These are phyloP conservation scores for Parastagonospora avenae DNA, from an alignment of 2,329 filamentous ascomycete species.

Conservation along the genomic window DNA sequence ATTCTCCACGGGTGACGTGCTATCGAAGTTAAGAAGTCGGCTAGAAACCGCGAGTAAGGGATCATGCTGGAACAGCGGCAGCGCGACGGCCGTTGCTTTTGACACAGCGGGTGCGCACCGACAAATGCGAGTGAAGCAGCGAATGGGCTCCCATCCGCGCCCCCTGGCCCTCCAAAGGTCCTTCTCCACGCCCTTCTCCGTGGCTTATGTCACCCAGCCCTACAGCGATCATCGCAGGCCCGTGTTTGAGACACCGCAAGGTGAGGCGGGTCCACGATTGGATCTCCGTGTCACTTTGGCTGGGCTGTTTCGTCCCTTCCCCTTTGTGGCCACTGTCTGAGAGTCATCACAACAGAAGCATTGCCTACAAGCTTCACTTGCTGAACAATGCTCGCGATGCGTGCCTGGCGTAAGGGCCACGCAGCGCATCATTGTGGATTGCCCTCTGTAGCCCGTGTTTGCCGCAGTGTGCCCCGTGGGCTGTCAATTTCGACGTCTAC, in stretches of 20 bases:
- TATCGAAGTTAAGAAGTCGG: conserved; percentile 28
- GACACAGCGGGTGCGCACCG: conserved; percentile 17
- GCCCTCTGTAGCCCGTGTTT: conserved; percentile 35
- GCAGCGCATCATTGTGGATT: conserved; percentile 26
- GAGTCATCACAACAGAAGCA: conserved; percentile 30
- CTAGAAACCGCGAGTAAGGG: conserved; percentile 23
- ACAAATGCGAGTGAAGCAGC: conserved; percentile 31
- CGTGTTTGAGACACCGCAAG: conserved; percentile 38
- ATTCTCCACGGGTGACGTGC: conserved; percentile 19
- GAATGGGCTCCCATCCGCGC: conserved; percentile 17
- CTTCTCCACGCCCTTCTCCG: conserved; percentile 18
- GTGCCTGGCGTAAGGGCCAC: conserved; percentile 34
- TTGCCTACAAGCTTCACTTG: conserved; percentile 39
- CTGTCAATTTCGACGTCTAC: conserved; percentile 22
- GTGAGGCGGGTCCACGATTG: conserved; percentile 39
- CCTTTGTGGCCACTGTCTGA: conserved; percentile 35
- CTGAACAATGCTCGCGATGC: conserved; percentile 32
- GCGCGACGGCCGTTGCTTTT: conserved; percentile 11
- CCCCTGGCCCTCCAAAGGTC: conserved; percentile 14
- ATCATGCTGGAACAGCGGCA: conserved; percentile 26
- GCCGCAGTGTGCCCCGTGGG: conserved; percentile 34
- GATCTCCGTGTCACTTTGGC: conserved; percentile 23
- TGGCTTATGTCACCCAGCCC: conserved; percentile 31
- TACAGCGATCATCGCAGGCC: conserved; percentile 22
- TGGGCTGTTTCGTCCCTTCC: conserved; percentile 33